phyloP scores from a whole-genome alignment of 331 rosid genomes.

The Pyrus hybrid region DNA sequence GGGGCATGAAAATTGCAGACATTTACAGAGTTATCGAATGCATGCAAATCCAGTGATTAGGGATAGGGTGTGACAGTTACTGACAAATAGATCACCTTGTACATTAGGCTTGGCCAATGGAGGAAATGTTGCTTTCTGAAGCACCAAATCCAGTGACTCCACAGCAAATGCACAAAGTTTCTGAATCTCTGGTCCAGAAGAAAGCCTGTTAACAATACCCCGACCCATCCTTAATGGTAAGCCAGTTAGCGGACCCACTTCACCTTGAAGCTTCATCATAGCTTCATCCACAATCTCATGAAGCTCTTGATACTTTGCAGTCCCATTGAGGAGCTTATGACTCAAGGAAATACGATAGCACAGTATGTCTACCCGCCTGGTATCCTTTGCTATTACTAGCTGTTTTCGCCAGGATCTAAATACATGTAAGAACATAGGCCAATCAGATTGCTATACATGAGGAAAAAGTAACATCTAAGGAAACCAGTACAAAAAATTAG shows the following conservation, averaged over 20 bases:
- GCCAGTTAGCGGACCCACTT: conserved; percentile 80
- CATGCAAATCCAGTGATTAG: not conserved
- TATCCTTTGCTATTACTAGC: conserved; percentile 61
- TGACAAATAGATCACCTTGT: conserved; percentile 38
- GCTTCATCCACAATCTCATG: conserved; percentile 61
- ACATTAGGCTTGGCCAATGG: conserved; percentile 14
- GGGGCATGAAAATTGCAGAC: not conserved
- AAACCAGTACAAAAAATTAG: not conserved
- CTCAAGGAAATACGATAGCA: conserved; percentile 83
- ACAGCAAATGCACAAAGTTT: conserved; percentile 73
- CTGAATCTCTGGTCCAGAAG: conserved; percentile 92
- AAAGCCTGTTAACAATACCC: conserved; percentile 94
- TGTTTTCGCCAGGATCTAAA: conserved; percentile 86
- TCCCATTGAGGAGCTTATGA: conserved; percentile 75
- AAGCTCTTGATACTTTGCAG: conserved; percentile 46
- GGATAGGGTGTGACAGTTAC: not conserved
- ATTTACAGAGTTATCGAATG: not conserved
- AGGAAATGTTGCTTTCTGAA: conserved; percentile 25
- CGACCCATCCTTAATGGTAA: conserved; percentile 82
- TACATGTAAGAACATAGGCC: conserved; percentile 11
- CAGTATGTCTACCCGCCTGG: conserved; percentile 87
- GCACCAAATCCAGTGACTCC: conserved; percentile 59
- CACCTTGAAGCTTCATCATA: conserved; percentile 75
- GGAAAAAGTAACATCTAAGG: not conserved
- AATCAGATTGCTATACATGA: conserved; percentile 1